Percentiles rank a stretch among this genome's conserved stretches.
Evolutionary conservation across 441 rosid species (phyloP).

Genomic region (Dalechampia spathulata): DNA sequence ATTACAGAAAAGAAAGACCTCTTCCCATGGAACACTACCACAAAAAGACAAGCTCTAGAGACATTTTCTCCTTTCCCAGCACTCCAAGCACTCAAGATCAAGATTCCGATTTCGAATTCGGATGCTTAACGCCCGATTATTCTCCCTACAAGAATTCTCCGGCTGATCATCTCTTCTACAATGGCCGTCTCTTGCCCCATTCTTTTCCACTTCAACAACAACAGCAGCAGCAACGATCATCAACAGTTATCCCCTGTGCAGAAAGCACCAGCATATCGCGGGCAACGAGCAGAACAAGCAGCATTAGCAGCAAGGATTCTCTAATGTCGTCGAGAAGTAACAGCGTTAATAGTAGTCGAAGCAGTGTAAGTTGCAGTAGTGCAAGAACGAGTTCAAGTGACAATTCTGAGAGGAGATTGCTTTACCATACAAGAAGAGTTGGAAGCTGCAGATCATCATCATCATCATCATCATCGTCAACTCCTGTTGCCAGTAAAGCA

Average conservation of each 20-base stretch:
- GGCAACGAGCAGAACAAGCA: conserved; percentile 35
- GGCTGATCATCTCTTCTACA: conserved; percentile 75
- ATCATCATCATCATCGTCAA: not conserved
- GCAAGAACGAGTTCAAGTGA: conserved; percentile 46
- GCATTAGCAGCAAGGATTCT: conserved; percentile 46
- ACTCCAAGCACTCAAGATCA: conserved; percentile 26
- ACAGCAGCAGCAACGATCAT: not conserved
- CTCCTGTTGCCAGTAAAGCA: conserved; percentile 32
- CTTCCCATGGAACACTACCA: conserved; percentile 22
- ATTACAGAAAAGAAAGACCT: not conserved
- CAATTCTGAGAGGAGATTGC: conserved; percentile 27
- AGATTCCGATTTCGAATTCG: conserved; percentile 62
- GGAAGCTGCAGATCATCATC: conserved; percentile 2
- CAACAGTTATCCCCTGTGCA: conserved; percentile 12
- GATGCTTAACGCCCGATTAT: conserved; percentile 33
- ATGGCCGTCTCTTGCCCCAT: conserved; percentile 77
- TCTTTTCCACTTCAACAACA: conserved; percentile 39
- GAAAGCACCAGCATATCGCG: conserved; percentile 13
- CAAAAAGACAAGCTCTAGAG: conserved; percentile 18
- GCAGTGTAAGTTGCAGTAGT: conserved; percentile 65
- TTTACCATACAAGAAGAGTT: conserved; percentile 12
- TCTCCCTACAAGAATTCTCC: conserved; percentile 54
- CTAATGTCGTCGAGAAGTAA: conserved; percentile 53
- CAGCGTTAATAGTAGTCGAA: conserved; percentile 65
- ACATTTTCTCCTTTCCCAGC: conserved; percentile 41